Evolutionary conservation across 106 monocot genomes (phyloP), one percentile per base, ranked within the genome.

Genomic region (Dioscorea alata): DNA sequence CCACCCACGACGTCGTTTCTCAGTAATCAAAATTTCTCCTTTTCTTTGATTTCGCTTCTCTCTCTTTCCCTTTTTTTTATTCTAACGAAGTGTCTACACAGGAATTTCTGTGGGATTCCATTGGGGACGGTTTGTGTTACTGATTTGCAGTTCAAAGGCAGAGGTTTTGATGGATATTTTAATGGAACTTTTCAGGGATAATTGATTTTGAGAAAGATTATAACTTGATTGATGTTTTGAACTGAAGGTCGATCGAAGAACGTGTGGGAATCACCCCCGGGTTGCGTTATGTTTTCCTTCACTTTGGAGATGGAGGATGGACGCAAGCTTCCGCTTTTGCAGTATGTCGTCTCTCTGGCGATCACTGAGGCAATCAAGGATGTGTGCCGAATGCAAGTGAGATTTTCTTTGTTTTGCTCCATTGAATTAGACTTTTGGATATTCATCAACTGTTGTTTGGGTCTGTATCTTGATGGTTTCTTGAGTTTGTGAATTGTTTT

Each of bases 241-340:
- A 15, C 35, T 67, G 18, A 57, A 96, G 96, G 96, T 22, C 84
- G 96, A 13, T 74, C 76, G 28, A 84, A 80, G 74, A 96, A 96
- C 74, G 86, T 82, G 33, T 96, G 96, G 91, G 92, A 92, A 33
- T 96, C 96, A 4, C 96, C 96, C 17, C 22, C 69, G 17, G 96
- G 96, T 50, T 96, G 92, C 73, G 86, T 96, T 51, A 60, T 96
- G 76, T 89, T 86, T 76, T 96, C 96, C 19, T 96, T 86, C 69
- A 89, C 86, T 10, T 49, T 92, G 66, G 80, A 96, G 80, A 96
- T 89, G 89, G 77, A 89, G 56, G 86, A 96, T 80, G 96, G 92
- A 22, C 78, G 59, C 50, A 86, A 82, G 65, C 69, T 96, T 68
- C 96, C 96, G 42, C 82, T 92, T 12, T 65, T 96, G 72, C 96